phyloP scores from a whole-genome alignment of 805 yeast species.

The Kodamaea fukazawae region DNA sequence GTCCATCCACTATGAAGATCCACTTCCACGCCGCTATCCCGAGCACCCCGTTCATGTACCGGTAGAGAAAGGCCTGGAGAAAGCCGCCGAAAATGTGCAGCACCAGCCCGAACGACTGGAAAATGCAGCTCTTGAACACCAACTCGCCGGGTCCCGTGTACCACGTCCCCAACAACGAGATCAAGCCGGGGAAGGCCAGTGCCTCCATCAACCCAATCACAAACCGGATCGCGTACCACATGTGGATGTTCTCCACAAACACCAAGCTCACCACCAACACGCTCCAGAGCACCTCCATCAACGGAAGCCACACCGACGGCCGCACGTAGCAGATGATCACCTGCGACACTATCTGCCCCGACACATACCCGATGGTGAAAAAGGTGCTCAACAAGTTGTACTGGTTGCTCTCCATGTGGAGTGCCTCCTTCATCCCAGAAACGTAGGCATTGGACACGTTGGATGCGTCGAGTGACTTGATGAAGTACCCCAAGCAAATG shows the following conservation, averaged over 20 bases:
- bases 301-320: conserved; percentile 31
- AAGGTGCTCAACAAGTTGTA: conserved; percentile 10
- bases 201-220: conserved; percentile 26
- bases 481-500: conserved; percentile 16
- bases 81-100: conserved; percentile 16
- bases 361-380: conserved; percentile 13
- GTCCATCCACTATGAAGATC: conserved; percentile 38
- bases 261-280: conserved; percentile 33
- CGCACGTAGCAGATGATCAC: conserved; percentile 20
- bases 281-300: conserved; percentile 35
- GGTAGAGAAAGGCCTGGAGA: conserved; percentile 21
- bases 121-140: conserved; percentile 16
- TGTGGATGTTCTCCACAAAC: conserved; percentile 21
- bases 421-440: conserved; percentile 17
- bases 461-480: conserved; percentile 21
- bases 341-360: conserved; percentile 12
- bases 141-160: conserved; percentile 20
- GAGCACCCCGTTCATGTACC: conserved; percentile 30
- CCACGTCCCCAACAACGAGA: conserved; percentile 20
- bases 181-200: conserved; percentile 18
- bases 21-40: conserved; percentile 48
- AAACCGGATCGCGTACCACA: conserved; percentile 16
- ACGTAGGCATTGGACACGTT: conserved; percentile 22
- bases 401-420: conserved; percentile 19
- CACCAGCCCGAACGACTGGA: conserved; percentile 12